Base-by-base conservation (phyloP, 2,329 filamentous ascomycete genomes). In the Calonectria pseudoreteaudii region DNA sequence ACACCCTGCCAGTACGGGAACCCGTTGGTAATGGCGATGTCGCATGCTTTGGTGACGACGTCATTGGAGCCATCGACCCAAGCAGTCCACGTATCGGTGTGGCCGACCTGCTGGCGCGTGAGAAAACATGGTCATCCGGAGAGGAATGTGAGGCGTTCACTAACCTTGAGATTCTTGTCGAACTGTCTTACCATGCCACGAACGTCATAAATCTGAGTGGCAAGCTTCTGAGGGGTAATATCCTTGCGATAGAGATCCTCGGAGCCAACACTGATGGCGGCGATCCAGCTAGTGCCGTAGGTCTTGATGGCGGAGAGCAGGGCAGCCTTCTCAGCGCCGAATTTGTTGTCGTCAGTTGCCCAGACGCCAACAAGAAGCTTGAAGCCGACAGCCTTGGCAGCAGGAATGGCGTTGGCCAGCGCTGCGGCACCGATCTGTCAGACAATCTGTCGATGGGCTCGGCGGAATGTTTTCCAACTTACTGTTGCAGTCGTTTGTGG, bases 1-100 rank as follows among this genome's bases (percentile, higher is more conserved):
- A 79, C 75, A 7, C 78, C 78, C 36, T 79, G 76, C 78, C 78
- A 79, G 70, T 79, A 79, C 2, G 78, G 78, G 53, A 79, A 79
- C 6, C 78, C 78, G 70, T 79, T 79, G 23, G 77, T 79, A 41
- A 79, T 79, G 56, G 60, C 78, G 1, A 79, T 75, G 4, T 79
- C 78, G 52, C 66, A 77, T 2, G 78, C 77, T 28, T 79, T 79
- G 23, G 73, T 79, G 47, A 79, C 78, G 1, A 77, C 78, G 18
- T 79, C 78, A 66, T 79, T 79, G 65, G 70, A 60, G 13, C 78
- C 76, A 41, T 79, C 78, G 16, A 79, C 78, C 78, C 78, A 79
- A 4, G 78, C 78, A 7, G 76, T 79, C 78, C 78, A 79, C 2
- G 78, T 79, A 44, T 79, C 78, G 30, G 75, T 79, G 67, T 79